Evolutionary conservation across 306 rosid genomes (phyloP).

Genomic region (Senna siamea): DNA sequence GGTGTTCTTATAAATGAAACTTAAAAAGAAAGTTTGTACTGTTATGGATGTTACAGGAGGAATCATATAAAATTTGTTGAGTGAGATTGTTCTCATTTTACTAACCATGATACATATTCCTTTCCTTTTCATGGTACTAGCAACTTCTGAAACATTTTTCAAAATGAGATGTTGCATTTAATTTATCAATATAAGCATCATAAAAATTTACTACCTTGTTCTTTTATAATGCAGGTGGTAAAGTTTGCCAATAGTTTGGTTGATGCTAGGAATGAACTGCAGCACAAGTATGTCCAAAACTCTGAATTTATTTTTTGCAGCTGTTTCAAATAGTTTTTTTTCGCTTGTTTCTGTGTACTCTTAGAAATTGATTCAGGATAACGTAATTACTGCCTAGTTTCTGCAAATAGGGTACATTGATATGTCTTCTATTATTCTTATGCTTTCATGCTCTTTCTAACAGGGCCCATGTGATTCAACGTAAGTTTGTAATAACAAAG

Average conservation of each 20-base stretch:
- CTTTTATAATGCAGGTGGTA: slow-evolving; percentile 63
- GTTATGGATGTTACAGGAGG: background rate
- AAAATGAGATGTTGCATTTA: slow-evolving; percentile 16
- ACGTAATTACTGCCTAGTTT: background rate
- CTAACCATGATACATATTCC: background rate
- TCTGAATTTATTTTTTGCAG: slow-evolving; percentile 21
- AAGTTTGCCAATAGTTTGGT: slow-evolving; percentile 81
- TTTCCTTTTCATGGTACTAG: slow-evolving; percentile 13
- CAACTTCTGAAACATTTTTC: background rate
- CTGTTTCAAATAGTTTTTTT: slow-evolving; percentile 8
- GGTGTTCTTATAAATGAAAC: background rate
- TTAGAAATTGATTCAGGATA: slow-evolving; percentile 5
- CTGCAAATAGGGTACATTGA: background rate
- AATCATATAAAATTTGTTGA: background rate
- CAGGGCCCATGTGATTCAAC: slow-evolving; percentile 81
- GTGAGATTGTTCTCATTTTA: background rate
- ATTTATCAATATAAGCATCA: slow-evolving; percentile 12
- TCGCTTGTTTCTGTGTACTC: background rate
- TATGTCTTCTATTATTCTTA: slow-evolving; percentile 24
- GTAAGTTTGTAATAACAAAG: slow-evolving; percentile 76
- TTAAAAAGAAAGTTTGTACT: background rate
- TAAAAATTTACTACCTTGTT: slow-evolving; percentile 5
- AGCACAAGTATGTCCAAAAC: slow-evolving; percentile 67
- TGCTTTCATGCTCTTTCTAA: slow-evolving; percentile 13
- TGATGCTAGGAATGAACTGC: slow-evolving; percentile 71